A percentile compares a stretch with the other conserved stretches of the same genome.
These are phyloP conservation scores for Aphanomyces astaci DNA, from an alignment of 352 stramenopile genomes.

Conservation along the genomic window DNA sequence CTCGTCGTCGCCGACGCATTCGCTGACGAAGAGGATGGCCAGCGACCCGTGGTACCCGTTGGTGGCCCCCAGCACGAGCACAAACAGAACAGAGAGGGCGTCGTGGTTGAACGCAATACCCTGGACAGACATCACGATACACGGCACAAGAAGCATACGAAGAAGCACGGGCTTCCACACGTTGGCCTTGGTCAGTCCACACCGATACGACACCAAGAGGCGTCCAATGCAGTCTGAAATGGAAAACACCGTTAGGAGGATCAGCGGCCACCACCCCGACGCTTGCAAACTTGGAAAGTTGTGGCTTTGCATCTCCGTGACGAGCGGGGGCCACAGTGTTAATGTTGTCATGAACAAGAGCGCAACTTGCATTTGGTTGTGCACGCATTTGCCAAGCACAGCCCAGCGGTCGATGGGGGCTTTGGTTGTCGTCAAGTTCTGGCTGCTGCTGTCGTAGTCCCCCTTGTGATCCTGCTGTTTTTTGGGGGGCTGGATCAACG, in stretches of 20 bases:
- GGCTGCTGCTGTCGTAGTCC: no score
- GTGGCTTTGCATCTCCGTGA: conserved; percentile 77
- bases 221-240: conserved; percentile 59
- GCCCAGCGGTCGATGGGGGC: conserved; percentile 53
- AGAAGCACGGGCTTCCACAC: conserved; percentile 54
- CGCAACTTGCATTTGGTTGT: conserved; percentile 57
- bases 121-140: conserved; percentile 67
- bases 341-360: conserved; percentile 65
- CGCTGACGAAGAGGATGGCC: conserved; percentile 73
- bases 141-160: conserved; percentile 53
- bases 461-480: no score
- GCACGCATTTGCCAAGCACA: conserved; percentile 56
- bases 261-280: conserved; percentile 73
- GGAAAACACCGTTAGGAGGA: conserved; percentile 72
- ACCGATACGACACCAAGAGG: conserved; percentile 62
- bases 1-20: conserved; percentile 63
- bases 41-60: conserved; percentile 78
- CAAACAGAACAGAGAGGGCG: conserved; percentile 61
- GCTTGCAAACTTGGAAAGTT: conserved; percentile 62
- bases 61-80: conserved; percentile 54
- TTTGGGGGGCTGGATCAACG: conserved; percentile 28
- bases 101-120: conserved; percentile 60
- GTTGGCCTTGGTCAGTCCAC: conserved; percentile 48
- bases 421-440: no score
- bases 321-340: conserved; percentile 64